Base-by-base conservation (phyloP, 176 grass and related monocot genomes). In the Oryza punctata region DNA sequence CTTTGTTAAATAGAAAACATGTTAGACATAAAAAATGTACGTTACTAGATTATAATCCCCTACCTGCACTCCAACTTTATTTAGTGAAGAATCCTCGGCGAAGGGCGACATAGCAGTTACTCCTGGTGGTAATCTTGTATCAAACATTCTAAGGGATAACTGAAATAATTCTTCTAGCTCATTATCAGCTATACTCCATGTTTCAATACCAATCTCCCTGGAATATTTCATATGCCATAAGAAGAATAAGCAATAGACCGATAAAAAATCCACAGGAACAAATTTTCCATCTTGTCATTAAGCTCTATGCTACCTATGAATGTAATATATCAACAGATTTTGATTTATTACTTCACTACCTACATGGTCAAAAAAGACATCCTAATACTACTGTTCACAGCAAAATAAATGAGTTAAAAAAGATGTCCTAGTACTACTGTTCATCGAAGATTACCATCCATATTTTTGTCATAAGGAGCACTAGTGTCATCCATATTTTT, bases 71-170 rank as follows among this genome's bases (percentile, higher is more conserved):
- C 87, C 65, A 57, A 98, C 59, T 92, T 92, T 95, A 30, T 61
- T 82, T 15, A 98, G 83, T 19, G 93, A 95, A 78, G 96, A 95
- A 78, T 91, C 91, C 14, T 98, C 91, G 0, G 91, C 77, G 73
- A 98, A 98, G 28, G 96, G 96, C 21, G 96, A 91, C 33, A 98
- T 76, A 41, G 91, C 9, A 64, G 89, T 90, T 68, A 91, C 91
- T 74, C 96, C 96, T 85, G 93, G 96, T 35, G 96, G 96, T 79
- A 98, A 88, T 89, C 87, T 95, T 78, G 96, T 98, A 83, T 98
- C 96, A 61, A 98, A 98, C 96, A 98, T 98, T 74, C 45, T 88
- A 78, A 77, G 81, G 21, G 91, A 87, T 89, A 98, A 65, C 18
- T 85, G 82, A 61, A 88, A 90, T 29, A 98, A 38, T 87, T 98